Percentiles rank a stretch among this genome's conserved stretches.
Evolutionary conservation across 306 rosid genomes (phyloP).

Genomic region (Medicago arabica): DNA sequence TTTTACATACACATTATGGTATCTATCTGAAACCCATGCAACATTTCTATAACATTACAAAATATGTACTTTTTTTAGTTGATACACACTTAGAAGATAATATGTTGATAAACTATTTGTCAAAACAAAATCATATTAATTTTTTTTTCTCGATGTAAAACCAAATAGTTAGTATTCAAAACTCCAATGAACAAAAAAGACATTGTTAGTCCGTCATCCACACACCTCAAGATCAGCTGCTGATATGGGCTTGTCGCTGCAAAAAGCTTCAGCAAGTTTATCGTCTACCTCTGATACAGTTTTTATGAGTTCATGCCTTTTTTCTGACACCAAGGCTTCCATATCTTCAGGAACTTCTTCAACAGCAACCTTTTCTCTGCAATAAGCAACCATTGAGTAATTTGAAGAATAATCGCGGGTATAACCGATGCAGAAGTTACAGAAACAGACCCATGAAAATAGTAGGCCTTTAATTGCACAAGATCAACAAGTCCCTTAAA

Average conservation of each 20-base stretch:
- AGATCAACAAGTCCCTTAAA: slow-evolving; percentile 92
- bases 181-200: background rate
- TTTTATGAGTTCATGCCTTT: slow-evolving; percentile 85
- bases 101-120: background rate
- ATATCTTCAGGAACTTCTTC: slow-evolving; percentile 81
- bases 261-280: slow-evolving; percentile 84
- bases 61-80: no score
- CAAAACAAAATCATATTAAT: background rate
- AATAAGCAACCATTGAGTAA: slow-evolving; percentile 40
- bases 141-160: background rate
- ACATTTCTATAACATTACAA: no score
- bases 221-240: slow-evolving; percentile 81
- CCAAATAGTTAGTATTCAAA: background rate
- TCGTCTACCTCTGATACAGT: slow-evolving; percentile 86
- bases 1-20: no score
- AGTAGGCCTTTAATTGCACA: slow-evolving; percentile 76
- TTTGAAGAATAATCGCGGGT: background rate
- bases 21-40: no score
- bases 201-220: background rate
- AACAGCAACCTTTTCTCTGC: slow-evolving; percentile 65
- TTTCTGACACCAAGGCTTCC: slow-evolving; percentile 76
- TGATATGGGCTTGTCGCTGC: slow-evolving; percentile 70
- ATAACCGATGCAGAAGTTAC: slow-evolving; percentile 19
- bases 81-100: background rate
- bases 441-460: slow-evolving; percentile 80